These are phyloP conservation scores for Myxozyma lipomycoides DNA, from an alignment of 805 yeast genomes.

Conservation along the genomic window DNA sequence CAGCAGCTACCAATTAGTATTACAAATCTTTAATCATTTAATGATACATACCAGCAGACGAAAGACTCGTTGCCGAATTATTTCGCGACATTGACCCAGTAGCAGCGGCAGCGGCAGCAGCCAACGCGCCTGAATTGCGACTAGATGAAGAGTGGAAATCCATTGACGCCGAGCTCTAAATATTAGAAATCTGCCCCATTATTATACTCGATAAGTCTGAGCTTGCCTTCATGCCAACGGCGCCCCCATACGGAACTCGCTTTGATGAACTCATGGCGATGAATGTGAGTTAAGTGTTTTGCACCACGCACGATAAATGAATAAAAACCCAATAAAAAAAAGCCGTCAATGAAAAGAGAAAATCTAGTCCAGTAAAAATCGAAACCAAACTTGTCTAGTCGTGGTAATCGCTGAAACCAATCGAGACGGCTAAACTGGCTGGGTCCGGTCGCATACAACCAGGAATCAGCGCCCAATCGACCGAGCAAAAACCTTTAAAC, in stretches of 20 bases:
- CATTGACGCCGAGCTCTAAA: conserved; percentile 22
- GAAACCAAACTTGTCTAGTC: too few relatives aligned
- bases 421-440: too few relatives aligned
- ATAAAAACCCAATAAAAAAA: neutral
- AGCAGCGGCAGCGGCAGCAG: conserved; percentile 17
- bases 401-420: too few relatives aligned
- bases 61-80: conserved; percentile 14
- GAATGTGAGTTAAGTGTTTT: too few relatives aligned
- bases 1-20: conserved; percentile 16
- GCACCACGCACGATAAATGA: neutral
- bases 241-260: conserved; percentile 12
- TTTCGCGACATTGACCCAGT: conserved; percentile 13
- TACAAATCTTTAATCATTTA: neutral
- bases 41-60: conserved; percentile 21
- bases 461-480: too few relatives aligned
- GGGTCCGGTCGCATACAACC: too few relatives aligned
- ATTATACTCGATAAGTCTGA: too few relatives aligned
- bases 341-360: neutral
- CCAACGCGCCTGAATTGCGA: conserved; percentile 1
- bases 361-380: neutral
- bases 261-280: neutral
- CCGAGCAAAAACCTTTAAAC: too few relatives aligned
- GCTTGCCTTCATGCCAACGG: conserved; percentile 10
- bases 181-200: too few relatives aligned
- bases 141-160: conserved; percentile 6